phyloP scores from a whole-genome alignment of 2,329 filamentous ascomycete genomes.

The Microascus cirrosus region DNA sequence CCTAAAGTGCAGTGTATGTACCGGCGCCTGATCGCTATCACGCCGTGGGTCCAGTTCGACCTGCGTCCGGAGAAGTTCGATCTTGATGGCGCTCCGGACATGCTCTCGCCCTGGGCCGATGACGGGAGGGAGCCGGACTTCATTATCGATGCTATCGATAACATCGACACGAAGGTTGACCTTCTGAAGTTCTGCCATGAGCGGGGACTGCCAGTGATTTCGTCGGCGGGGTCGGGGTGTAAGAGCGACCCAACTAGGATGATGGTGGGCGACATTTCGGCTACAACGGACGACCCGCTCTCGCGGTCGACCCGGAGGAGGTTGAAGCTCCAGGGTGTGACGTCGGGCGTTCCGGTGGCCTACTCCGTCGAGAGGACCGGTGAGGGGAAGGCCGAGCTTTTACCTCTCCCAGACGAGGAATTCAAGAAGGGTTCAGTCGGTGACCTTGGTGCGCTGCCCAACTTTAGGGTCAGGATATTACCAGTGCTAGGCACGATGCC shows the following conservation, averaged over 20 bases:
- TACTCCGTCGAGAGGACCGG: conserved; percentile 86
- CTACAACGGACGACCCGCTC: conserved; percentile 77
- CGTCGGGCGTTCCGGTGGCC: conserved; percentile 77
- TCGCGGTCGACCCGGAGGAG: conserved; percentile 74
- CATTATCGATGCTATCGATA: conserved; percentile 96
- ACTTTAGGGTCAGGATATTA: conserved; percentile 89
- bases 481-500: conserved; percentile 96
- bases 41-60: conserved; percentile 88
- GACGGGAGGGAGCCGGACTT: conserved; percentile 61
- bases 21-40: conserved; percentile 70
- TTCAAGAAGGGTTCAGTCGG: conserved; percentile 76
- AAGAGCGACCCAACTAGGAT: conserved; percentile 80
- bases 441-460: conserved; percentile 78
- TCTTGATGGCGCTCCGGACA: conserved; percentile 47
- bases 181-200: conserved; percentile 80
- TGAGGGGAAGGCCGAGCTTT: conserved; percentile 79
- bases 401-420: conserved; percentile 81
- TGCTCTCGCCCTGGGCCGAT: conserved; percentile 57
- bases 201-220: conserved; percentile 70
- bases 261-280: conserved; percentile 82
- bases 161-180: conserved; percentile 92
- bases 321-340: conserved; percentile 67
- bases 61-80: conserved; percentile 76
- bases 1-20: conserved; percentile 83
- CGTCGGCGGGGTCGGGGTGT: conserved; percentile 91